Evolutionary conservation across 768 basidiomycete species (phyloP).

Genomic region (Phaeotremella fagi): DNA sequence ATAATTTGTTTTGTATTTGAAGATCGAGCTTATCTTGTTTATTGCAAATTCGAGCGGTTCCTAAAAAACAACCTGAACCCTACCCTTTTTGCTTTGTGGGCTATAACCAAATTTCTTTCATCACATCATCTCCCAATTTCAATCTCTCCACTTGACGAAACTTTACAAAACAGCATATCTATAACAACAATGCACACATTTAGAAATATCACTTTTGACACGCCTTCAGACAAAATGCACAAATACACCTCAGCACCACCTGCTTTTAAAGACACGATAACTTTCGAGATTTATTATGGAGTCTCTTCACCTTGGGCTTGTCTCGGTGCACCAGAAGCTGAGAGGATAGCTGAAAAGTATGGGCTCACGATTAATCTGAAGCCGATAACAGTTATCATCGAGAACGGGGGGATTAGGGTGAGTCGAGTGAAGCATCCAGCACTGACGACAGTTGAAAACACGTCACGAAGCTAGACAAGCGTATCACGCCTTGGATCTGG

Average conservation of each 20-base stretch:
- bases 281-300: slow-evolving; percentile 31
- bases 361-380: slow-evolving; percentile 25
- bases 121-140: too few species aligned
- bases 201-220: too few species aligned
- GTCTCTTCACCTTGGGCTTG: slow-evolving; percentile 36
- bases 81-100: too few species aligned
- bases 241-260: slow-evolving; percentile 16
- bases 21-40: too few species aligned
- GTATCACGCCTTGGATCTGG: slow-evolving; percentile 34
- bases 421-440: slow-evolving; percentile 1
- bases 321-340: slow-evolving; percentile 24
- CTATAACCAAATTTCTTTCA: too few species aligned
- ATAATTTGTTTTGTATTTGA: too few species aligned
- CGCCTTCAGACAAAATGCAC: too few species aligned
- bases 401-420: slow-evolving; percentile 36
- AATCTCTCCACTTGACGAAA: too few species aligned
- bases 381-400: slow-evolving; percentile 31
- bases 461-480: slow-evolving; percentile 31
- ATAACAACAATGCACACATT: too few species aligned
- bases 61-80: too few species aligned
- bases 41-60: too few species aligned
- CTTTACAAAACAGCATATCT: too few species aligned
- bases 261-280: slow-evolving; percentile 11
- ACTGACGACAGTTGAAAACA: slow-evolving; percentile 19
- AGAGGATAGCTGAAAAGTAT: slow-evolving; percentile 21